Evolutionary conservation across 2,329 filamentous ascomycete genomes (phyloP).

Genomic region (Penicillium sp.): DNA sequence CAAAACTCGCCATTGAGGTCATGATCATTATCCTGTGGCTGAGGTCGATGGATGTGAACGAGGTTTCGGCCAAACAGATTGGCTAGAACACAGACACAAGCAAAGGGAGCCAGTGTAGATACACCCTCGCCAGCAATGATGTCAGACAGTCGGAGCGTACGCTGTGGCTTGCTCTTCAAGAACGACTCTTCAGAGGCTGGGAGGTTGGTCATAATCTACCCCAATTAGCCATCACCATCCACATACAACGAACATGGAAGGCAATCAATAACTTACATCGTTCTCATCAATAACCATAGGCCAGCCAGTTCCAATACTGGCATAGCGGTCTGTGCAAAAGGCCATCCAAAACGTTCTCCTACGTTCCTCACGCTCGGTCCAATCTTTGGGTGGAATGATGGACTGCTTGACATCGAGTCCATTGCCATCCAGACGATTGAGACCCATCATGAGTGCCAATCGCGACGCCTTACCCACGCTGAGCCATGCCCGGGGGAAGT

Average conservation of each 20-base stretch:
- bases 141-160: slow-evolving; percentile 68
- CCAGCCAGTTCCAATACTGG: slow-evolving; percentile 96
- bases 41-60: slow-evolving; percentile 86
- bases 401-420: slow-evolving; percentile 93
- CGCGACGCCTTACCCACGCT: slow-evolving; percentile 83
- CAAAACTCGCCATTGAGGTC: slow-evolving; percentile 94
- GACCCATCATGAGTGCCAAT: slow-evolving; percentile 86
- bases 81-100: slow-evolving; percentile 82
- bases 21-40: slow-evolving; percentile 78
- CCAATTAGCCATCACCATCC: slow-evolving; percentile 29
- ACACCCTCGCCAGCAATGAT: slow-evolving; percentile 69
- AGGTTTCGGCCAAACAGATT: slow-evolving; percentile 90
- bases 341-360: slow-evolving; percentile 94
- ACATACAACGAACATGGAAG: not conserved
- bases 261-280: slow-evolving; percentile 63
- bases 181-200: slow-evolving; percentile 86
- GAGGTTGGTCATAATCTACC: slow-evolving; percentile 77
- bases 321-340: slow-evolving; percentile 88
- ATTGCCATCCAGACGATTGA: slow-evolving; percentile 82
- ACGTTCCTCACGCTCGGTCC: slow-evolving; percentile 91
- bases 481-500: slow-evolving; percentile 94
- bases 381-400: slow-evolving; percentile 82
- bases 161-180: slow-evolving; percentile 76
- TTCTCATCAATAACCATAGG: slow-evolving; percentile 91
- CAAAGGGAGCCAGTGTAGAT: slow-evolving; percentile 75